Evolutionary conservation across 345 rosid genomes (phyloP), one percentile per base, ranked within the genome.

Genomic region (Laguncularia racemosa): DNA sequence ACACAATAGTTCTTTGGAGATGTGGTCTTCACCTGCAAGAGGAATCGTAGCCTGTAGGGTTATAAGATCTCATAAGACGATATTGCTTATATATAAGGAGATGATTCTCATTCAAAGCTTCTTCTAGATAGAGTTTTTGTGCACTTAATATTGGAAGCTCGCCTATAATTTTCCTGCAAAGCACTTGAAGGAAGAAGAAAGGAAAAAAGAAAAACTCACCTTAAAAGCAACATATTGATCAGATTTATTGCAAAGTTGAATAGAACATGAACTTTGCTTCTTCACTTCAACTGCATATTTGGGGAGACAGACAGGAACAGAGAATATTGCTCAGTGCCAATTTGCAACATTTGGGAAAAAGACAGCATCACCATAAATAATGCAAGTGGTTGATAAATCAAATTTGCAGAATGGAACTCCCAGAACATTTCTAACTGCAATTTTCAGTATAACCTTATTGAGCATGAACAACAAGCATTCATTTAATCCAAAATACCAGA

Each of bases 151-250:
- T 33, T 9, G 9, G 11, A 33, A 33, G 40, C 40, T 1, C 1
- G 7, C 9, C 11, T 33, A 33, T 50, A 50, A 50, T 21, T 50
- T 50, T 50, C 21, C 13, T 50, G 13, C 13, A 16, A 50, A 28
- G 0, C 0, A 11, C 15, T 14, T 14, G 17, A 1, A 38, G 12
- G 17, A 1, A 38, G 12, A 16, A 16, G 9, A 6, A 33, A 23
- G 26, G 16, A 16, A 33, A 14, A 43, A 45, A 48, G n/a, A 44
- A 50, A 8, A 47, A 13, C 60, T 15, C 48, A 77, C 88, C 84
- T 82, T 82, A 67, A 82, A 82, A 51, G 88, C 84, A 55, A 82
- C 73, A 64, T 54, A 79, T 28, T 75, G 81, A 67, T 82, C 83
- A 16, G 84, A 63, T 21, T 53, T 71, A 56, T 77, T 82, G 52